Base-by-base conservation (phyloP, 257 asterid genomes). In the Gardenia jasminoides region DNA sequence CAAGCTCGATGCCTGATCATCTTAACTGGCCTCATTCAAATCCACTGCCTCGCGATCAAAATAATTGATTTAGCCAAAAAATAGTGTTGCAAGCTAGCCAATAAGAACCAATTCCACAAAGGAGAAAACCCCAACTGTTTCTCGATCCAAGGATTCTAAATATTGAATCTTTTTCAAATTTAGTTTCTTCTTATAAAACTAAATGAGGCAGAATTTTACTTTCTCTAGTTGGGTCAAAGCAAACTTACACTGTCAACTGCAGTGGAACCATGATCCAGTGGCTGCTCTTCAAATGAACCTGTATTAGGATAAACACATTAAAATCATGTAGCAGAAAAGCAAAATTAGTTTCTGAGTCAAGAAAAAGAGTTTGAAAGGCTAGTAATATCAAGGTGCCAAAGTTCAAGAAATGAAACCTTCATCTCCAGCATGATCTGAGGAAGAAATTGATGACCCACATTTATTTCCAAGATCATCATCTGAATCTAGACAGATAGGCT, bases 381-480 rank as follows among this genome's bases (percentile, higher is more conserved):
- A 10, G 9, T 70, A 39, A 70, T 8, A 19, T n/a, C 9, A 2
- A 26, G 24, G 33, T 10, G 10, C 33, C n/a, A 24, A 67, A 68
- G 74, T 48, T 67, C 61, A 77, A 81, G 52, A 80, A 69, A 58
- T 36, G 46, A 64, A 80, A 94, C 97, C 97, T 89, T 84, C 80
- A 65, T 59, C 71, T 15, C 76, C 82, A 46, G 76, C 82, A 64
- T 72, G 54, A 72, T 72, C 69, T 71, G 78, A 62, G 75, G 80
- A 48, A 70, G 87, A 69, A 44, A 74, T 71, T 61, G 84, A 58
- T 59, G 87, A 79, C 74, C 80, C 67, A 62, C 56, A 78, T 67
- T 81, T 84, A 80, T 66, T 78, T 43, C n/a, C 66, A 59, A 48
- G 84, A 85, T 85, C 92, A 75, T 91, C 93, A 84, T 87, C 91